These are phyloP conservation scores for Hyparrhenia diplandra DNA, from an alignment of 176 grass and related monocot genomes.

Conservation along the genomic window DNA sequence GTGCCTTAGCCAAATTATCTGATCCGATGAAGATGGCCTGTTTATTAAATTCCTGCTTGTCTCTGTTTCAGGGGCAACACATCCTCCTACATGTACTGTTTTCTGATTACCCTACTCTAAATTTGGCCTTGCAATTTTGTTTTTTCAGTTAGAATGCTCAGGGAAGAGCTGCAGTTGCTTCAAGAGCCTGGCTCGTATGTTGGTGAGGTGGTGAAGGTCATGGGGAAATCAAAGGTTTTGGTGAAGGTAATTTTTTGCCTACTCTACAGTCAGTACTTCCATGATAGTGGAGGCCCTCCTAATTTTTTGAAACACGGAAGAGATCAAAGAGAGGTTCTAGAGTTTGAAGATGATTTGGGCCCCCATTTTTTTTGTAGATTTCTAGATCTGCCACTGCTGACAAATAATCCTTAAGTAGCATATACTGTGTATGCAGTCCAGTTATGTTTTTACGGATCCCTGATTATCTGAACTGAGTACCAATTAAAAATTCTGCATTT, in stretches of 20 bases:
- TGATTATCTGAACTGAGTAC: background rate
- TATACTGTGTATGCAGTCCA: background rate
- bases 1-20: background rate
- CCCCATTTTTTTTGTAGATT: background rate
- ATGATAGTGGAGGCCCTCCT: too few species aligned
- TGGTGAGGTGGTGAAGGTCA: constrained; percentile 97
- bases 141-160: constrained; percentile 79
- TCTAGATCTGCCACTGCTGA: background rate
- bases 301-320: too few species aligned
- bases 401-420: background rate
- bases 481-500: background rate
- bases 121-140: background rate
- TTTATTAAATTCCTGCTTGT: background rate
- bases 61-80: background rate
- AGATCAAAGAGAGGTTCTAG: too few species aligned
- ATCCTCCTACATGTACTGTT: background rate
- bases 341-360: background rate
- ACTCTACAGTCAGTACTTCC: background rate
- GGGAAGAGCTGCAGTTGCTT: constrained; percentile 94
- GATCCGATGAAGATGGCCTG: background rate
- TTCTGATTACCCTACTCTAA: background rate
- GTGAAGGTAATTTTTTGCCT: constrained; percentile 65
- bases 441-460: background rate
- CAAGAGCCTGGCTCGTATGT: constrained; percentile 95
- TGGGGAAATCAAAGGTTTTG: constrained; percentile 98